Conservation (phyloP, 306 rosid species). For the Glycine soja region DNA sequence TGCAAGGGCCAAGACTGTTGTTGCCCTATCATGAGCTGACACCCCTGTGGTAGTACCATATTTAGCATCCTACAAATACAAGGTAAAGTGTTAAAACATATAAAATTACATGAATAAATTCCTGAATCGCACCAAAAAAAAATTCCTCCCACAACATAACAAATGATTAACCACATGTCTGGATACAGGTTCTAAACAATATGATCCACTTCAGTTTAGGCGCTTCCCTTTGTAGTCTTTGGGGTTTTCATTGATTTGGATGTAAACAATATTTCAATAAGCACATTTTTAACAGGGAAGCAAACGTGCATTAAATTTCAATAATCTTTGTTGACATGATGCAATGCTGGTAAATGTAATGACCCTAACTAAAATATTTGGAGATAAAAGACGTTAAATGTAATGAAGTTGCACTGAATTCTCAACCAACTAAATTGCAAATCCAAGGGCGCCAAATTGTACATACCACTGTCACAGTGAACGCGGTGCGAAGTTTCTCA, state of each 20-base stretch:
- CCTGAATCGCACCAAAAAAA: slow-evolving; percentile 1
- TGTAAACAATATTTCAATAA: background rate
- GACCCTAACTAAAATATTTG: background rate
- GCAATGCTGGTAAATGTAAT: background rate
- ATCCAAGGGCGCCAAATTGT: slow-evolving; percentile 34
- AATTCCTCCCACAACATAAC: slow-evolving; percentile 8
- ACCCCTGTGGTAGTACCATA: slow-evolving; percentile 93
- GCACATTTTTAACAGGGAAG: background rate
- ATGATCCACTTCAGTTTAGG: background rate
- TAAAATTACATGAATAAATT: slow-evolving; percentile 6
- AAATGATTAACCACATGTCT: background rate
- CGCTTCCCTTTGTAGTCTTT: background rate
- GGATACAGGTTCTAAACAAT: background rate
- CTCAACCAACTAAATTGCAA: slow-evolving; percentile 35
- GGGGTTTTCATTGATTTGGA: background rate
- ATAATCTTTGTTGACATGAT: background rate
- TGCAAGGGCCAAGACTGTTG: slow-evolving; percentile 90
- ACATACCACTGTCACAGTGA: slow-evolving; percentile 91
- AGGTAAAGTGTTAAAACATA: slow-evolving; percentile 29
- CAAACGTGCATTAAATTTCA: slow-evolving; percentile 21
- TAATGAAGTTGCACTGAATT: slow-evolving; percentile 22
- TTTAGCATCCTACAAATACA: slow-evolving; percentile 73
- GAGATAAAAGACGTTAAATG: background rate
- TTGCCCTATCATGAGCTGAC: slow-evolving; percentile 92
- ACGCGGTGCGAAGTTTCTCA: slow-evolving; percentile 81